These are phyloP conservation scores for Ambrosiella cleistominuta DNA, from an alignment of 2,329 filamentous ascomycete genomes.

Conservation along the genomic window DNA sequence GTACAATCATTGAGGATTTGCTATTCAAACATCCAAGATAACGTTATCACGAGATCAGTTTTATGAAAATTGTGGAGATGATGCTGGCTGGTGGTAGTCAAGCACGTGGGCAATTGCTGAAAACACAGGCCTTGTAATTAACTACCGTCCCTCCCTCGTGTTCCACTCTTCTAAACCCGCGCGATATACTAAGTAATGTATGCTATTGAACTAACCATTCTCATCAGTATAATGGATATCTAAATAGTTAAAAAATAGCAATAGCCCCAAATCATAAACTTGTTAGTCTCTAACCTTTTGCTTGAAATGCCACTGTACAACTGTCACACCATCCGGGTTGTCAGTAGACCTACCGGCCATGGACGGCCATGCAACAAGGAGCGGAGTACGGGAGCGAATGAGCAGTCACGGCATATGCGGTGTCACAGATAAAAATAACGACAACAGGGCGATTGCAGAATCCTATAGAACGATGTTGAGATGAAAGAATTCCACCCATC, in stretches of 20 bases:
- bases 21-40: neutral
- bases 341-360: neutral
- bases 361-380: neutral
- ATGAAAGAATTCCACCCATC: neutral
- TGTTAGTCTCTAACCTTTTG: neutral
- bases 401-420: neutral
- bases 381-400: neutral
- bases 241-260: neutral
- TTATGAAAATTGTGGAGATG: neutral
- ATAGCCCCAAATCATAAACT: neutral
- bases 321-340: neutral
- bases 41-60: neutral
- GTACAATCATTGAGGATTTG: too few species aligned
- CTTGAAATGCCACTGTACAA: neutral
- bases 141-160: neutral
- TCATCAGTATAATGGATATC: neutral
- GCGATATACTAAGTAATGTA: neutral
- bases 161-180: too few species aligned
- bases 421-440: neutral
- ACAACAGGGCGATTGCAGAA: neutral
- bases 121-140: neutral
- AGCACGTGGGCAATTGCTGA: neutral
- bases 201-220: neutral
- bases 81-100: neutral
- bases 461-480: neutral